Percentiles rank a stretch among this genome's conserved stretches.
Evolutionary conservation across 148 eudicot genomes (phyloP).

Genomic region (Fagopyrum homotropicum): DNA sequence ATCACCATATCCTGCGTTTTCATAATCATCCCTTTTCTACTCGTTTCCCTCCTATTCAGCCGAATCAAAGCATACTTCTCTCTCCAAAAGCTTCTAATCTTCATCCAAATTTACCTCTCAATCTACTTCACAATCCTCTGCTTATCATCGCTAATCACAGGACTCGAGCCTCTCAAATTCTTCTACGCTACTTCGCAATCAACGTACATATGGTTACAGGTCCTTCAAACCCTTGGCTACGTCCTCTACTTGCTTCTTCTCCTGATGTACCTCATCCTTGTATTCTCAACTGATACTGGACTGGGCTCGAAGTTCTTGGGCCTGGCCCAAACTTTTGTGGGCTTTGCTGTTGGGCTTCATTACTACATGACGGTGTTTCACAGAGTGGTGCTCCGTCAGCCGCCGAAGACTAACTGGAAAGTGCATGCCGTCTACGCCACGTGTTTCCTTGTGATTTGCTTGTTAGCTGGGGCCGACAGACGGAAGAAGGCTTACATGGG

Average conservation of each 20-base stretch:
- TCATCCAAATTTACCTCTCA: conserved; percentile 67
- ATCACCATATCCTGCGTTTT: conserved; percentile 48
- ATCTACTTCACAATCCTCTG: conserved; percentile 77
- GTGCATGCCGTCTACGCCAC: conserved; percentile 82
- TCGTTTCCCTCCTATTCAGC: conserved; percentile 64
- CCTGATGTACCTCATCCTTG: conserved; percentile 62
- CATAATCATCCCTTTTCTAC: conserved; percentile 57
- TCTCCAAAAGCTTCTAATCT: conserved; percentile 63
- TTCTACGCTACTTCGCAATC: conserved; percentile 77
- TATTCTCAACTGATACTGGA: conserved; percentile 64
- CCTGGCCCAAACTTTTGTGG: conserved; percentile 75
- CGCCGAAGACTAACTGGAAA: conserved; percentile 80
- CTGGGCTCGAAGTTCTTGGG: conserved; percentile 57
- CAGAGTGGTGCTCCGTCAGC: conserved; percentile 64
- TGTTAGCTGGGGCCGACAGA: conserved; percentile 59
- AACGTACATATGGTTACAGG: conserved; percentile 67
- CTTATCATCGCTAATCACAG: conserved; percentile 55
- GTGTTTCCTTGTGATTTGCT: conserved; percentile 77
- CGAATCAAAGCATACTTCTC: conserved; percentile 69
- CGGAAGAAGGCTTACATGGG: conserved; percentile 76
- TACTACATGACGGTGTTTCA: conserved; percentile 88
- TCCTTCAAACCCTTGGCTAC: conserved; percentile 67
- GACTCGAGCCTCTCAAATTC: conserved; percentile 70
- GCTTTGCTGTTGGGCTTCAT: conserved; percentile 84
- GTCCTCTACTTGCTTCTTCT: conserved; percentile 58